Evolutionary conservation across 2,329 filamentous ascomycete species (phyloP), one percentile per base, ranked within the genome.

Genomic region (Aspergillus thermomutatus): DNA sequence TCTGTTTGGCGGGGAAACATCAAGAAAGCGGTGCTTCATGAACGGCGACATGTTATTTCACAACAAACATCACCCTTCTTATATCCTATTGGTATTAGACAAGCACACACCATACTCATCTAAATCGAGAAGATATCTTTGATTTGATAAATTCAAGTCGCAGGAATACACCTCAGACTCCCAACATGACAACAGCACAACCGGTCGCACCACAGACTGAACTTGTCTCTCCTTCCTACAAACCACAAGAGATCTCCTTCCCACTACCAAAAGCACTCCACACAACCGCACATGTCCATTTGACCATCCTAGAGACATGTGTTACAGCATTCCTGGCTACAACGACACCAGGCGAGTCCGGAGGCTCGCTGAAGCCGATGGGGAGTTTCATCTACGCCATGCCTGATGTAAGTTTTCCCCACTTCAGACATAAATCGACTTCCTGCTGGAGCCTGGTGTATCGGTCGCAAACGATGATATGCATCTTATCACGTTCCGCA

Each of bases 351-450:
- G 82, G 73, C 2, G 73, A 78, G 45, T 72, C 70, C 21, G 65
- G 68, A 0, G 68, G 68, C 10, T 66, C 67, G 51, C 66, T 71
- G 31, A 77, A 83, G 43, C 78, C 83, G 50, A 82, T 97, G 75
- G 93, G 94, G 3, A 96, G 91, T 50, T 93, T 97, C 69, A 90
- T 97, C 48, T 97, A 96, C 71, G 90, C 92, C 2, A 84, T 99
- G 72, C 93, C 94, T 17, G 89, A 96, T 77, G 94, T 96, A 78
- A 66, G 79, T 70, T 52, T 50, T 50, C 72, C 9, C 48, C 27
- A 14, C 26, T 26, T 54, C 21, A 21, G 45, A 45, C 48, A 17
- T 19, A 7, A 17, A n/a, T 46, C 37, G 17, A 17, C 19, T 50
- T 17, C 14, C 48, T 34, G 23, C 31, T 23, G 26, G n/a, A 34